Percentiles rank a stretch among this genome's conserved stretches.
These are phyloP conservation scores for Oleoguttula mirabilis DNA, from an alignment of 495 filamentous ascomycete genomes.

Conservation along the genomic window DNA sequence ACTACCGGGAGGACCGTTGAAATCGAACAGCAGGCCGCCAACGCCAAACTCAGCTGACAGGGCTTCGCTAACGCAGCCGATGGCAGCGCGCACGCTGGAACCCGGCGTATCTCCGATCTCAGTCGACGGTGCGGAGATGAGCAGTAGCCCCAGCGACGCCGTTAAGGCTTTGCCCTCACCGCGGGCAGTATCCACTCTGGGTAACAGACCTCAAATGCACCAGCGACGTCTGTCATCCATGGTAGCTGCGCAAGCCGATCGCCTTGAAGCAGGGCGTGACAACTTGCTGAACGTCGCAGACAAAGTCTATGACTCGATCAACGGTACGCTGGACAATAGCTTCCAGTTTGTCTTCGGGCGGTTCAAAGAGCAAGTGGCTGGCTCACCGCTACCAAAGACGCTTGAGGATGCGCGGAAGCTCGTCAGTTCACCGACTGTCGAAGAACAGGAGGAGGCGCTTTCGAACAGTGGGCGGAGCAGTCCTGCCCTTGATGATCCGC, in stretches of 20 bases:
- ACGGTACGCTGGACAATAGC: constrained; percentile 73
- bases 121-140: constrained; percentile 14
- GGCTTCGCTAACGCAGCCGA: neutral
- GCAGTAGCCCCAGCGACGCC: constrained; percentile 29
- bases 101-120: constrained; percentile 11
- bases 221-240: constrained; percentile 66
- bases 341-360: constrained; percentile 91
- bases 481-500: constrained; percentile 18
- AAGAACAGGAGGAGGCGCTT: constrained; percentile 31
- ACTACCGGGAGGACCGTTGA: constrained; percentile 47
- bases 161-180: constrained; percentile 22
- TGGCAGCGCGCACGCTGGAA: constrained; percentile 2
- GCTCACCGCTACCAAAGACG: constrained; percentile 57
- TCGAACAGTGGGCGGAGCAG: constrained; percentile 21
- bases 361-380: constrained; percentile 50
- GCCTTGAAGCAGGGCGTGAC: constrained; percentile 64
- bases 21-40: constrained; percentile 38
- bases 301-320: constrained; percentile 78
- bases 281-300: constrained; percentile 77
- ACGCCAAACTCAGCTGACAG: constrained; percentile 31
- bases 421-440: constrained; percentile 55
- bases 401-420: constrained; percentile 84
- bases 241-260: constrained; percentile 67
- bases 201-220: constrained; percentile 26
- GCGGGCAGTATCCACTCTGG: constrained; percentile 30